A percentile compares a stretch with the other conserved stretches of the same genome.
Evolutionary conservation across 2,329 filamentous ascomycete species (phyloP).

Genomic region (Fusarium bactridioides): DNA sequence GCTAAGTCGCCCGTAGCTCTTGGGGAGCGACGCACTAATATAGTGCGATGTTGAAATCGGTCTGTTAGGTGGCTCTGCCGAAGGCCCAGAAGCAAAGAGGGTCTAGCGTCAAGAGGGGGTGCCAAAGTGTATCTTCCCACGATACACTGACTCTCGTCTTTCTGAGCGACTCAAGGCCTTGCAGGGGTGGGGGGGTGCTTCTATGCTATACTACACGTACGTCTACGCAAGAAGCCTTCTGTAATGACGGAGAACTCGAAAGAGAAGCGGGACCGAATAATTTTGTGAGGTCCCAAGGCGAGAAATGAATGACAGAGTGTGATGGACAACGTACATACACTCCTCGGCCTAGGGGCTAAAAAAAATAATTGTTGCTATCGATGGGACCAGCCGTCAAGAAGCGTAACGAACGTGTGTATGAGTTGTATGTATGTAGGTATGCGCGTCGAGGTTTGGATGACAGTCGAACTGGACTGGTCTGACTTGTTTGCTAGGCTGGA

Average conservation of each 20-base stretch:
- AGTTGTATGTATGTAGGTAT: conserved; percentile 1
- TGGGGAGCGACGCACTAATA: conserved; percentile 52
- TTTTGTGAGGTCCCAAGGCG: conserved; percentile 42
- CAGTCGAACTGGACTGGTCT: conserved; percentile 3
- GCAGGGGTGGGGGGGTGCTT: conserved; percentile 22
- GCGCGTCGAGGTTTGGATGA: conserved; percentile 24
- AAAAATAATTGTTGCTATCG: not conserved
- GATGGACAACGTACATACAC: conserved; percentile 39
- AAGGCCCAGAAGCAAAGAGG: conserved; percentile 46
- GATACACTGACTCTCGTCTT: conserved; percentile 43
- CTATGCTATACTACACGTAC: conserved; percentile 10
- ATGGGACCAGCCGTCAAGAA: conserved; percentile 34
- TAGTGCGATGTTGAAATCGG: conserved; percentile 49
- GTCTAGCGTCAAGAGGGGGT: conserved; percentile 47
- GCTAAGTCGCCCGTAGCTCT: conserved; percentile 44
- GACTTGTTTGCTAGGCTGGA: conserved; percentile 24
- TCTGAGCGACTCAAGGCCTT: conserved; percentile 38
- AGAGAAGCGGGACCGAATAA: conserved; percentile 43
- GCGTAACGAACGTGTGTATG: not conserved
- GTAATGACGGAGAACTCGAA: conserved; percentile 36
- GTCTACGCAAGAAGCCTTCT: conserved; percentile 37
- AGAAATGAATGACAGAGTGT: conserved; percentile 42
- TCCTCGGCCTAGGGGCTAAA: conserved; percentile 35
- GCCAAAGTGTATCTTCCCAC: conserved; percentile 40
- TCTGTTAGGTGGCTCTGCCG: conserved; percentile 45